Conservation (phyloP, 768 basidiomycete genomes). For the Tephrocybe sp. region DNA sequence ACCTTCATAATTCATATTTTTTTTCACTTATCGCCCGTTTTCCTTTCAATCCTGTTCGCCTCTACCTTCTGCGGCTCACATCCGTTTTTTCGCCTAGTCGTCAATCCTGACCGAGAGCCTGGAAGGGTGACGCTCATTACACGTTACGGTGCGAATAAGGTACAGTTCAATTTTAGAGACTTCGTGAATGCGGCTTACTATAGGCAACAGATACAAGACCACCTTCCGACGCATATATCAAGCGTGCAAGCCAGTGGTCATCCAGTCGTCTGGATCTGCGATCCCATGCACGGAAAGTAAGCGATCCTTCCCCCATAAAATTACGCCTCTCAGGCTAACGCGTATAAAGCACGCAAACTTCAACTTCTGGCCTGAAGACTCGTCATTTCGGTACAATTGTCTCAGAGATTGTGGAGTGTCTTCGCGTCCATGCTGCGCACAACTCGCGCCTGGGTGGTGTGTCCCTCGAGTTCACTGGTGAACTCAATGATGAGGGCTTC, state of each 20-base stretch:
- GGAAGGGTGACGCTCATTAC: slow-evolving; percentile 92
- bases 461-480: slow-evolving; percentile 91
- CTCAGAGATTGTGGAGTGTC: slow-evolving; percentile 77
- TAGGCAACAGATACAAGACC: slow-evolving; percentile 59
- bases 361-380: slow-evolving; percentile 82
- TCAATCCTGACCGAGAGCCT: slow-evolving; percentile 81
- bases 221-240: slow-evolving; percentile 78
- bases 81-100: slow-evolving; percentile 47
- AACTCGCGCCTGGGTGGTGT: slow-evolving; percentile 81
- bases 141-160: slow-evolving; percentile 90
- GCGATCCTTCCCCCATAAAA: slow-evolving; percentile 24
- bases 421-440: slow-evolving; percentile 75
- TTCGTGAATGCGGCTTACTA: not conserved
- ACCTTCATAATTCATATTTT: not conserved
- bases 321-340: not conserved
- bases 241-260: slow-evolving; percentile 81
- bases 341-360: slow-evolving; percentile 73
- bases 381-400: slow-evolving; percentile 89
- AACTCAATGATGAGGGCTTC: slow-evolving; percentile 87
- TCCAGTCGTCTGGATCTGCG: slow-evolving; percentile 92
- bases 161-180: slow-evolving; percentile 20
- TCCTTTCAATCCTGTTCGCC: not conserved
- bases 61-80: not conserved
- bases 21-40: too few relatives aligned
- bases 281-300: slow-evolving; percentile 99